Evolutionary conservation across 2,329 filamentous ascomycete genomes (phyloP).

Genomic region (Byssothecium circinans): DNA sequence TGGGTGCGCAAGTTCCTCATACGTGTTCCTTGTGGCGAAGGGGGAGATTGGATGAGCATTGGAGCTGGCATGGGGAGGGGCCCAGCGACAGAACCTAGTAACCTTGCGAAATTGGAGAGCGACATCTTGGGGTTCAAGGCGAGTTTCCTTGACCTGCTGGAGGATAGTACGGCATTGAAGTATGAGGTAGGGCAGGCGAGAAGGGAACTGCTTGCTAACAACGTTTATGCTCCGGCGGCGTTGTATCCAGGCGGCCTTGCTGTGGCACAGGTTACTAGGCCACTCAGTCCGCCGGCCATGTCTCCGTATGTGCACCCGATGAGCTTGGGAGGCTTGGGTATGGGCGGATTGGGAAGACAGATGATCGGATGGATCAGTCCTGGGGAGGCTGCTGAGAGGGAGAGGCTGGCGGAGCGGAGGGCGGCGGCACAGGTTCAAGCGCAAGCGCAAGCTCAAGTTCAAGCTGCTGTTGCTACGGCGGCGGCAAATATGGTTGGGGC

Average conservation of each 20-base stretch:
- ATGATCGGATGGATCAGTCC: background rate
- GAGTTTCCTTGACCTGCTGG: conserved; percentile 19
- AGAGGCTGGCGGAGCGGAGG: background rate
- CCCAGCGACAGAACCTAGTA: conserved; percentile 14
- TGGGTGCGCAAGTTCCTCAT: conserved; percentile 29
- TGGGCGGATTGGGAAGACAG: background rate
- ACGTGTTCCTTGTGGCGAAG: conserved; percentile 4
- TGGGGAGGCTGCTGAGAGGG: conserved; percentile 1
- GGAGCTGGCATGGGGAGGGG: background rate
- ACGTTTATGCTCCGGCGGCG: conserved; percentile 5
- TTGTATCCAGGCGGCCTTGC: background rate
- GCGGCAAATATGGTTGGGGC: background rate
- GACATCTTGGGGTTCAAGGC: conserved; percentile 15
- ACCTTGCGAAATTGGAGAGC: conserved; percentile 27
- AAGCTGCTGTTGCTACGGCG: background rate
- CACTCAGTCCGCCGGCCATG: background rate
- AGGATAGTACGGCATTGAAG: conserved; percentile 18
- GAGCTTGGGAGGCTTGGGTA: background rate
- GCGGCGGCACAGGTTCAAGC: background rate
- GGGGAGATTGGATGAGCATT: conserved; percentile 2
- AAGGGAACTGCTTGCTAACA: conserved; percentile 12
- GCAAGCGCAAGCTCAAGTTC: background rate
- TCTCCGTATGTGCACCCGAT: background rate
- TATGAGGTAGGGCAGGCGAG: conserved; percentile 28
- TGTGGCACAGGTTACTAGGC: background rate